Percentiles rank a stretch among this genome's conserved stretches.
Evolutionary conservation across 1,284 basidiomycete species (phyloP).

Genomic region (Ganoderma meredithae): DNA sequence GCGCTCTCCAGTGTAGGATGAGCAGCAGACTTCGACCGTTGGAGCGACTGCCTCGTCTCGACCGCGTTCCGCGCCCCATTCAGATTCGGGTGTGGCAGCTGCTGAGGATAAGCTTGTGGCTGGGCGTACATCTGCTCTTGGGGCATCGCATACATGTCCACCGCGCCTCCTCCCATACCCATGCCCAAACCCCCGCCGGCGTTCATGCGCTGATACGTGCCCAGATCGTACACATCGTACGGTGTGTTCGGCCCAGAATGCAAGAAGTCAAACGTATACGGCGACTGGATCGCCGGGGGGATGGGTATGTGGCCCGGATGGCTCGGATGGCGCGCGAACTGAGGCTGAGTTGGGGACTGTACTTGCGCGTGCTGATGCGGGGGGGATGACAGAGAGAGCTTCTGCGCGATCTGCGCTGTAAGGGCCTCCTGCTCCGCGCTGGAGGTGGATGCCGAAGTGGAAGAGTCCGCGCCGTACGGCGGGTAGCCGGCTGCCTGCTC

Average conservation of each 20-base stretch:
- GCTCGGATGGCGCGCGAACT: constrained; percentile 2
- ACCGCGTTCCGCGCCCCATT: neutral
- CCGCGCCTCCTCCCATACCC: constrained; percentile 10
- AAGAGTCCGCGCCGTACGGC: constrained; percentile 6
- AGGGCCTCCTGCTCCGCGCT: constrained; percentile 13
- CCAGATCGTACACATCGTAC: constrained; percentile 46
- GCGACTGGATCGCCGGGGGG: constrained; percentile 38
- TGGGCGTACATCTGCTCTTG: constrained; percentile 12
- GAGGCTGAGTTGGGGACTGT: constrained; percentile 10
- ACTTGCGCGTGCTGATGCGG: constrained; percentile 21
- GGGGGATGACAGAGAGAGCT: constrained; percentile 22
- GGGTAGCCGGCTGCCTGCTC: constrained; percentile 10
- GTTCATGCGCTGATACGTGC: constrained; percentile 30
- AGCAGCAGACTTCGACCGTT: neutral
- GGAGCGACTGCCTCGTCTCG: neutral
- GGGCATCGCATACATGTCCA: neutral
- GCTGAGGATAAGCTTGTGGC: constrained; percentile 10
- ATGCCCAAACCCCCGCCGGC: constrained; percentile 25
- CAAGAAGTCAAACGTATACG: constrained; percentile 44
- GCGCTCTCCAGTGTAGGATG: neutral
- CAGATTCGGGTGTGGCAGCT: neutral
- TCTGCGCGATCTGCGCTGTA: constrained; percentile 26
- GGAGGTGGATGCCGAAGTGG: neutral
- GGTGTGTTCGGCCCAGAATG: constrained; percentile 50
- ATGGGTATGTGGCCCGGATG: constrained; percentile 43